Evolutionary conservation across 179 eudicot species (phyloP).

Genomic region (Silene noctiflora): DNA sequence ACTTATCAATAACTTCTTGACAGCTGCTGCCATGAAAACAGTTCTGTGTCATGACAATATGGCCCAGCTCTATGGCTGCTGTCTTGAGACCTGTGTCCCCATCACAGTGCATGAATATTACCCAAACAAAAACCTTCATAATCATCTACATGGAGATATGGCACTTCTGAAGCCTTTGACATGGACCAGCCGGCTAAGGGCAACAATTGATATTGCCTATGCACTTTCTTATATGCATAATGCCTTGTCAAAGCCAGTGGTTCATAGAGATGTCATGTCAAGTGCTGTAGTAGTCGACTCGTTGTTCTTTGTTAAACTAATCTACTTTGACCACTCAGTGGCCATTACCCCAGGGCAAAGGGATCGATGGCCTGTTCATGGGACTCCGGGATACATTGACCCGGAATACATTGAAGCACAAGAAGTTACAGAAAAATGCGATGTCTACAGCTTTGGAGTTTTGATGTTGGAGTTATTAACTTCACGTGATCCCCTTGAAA

Average conservation of each 20-base stretch:
- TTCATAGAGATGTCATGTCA: slow-evolving; percentile 28
- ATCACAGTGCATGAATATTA: slow-evolving; percentile 11
- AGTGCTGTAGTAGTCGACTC: slow-evolving; percentile 10
- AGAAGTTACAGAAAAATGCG: slow-evolving; percentile 26
- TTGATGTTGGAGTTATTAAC: slow-evolving; percentile 24
- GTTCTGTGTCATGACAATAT: slow-evolving; percentile 20
- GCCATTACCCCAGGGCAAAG: slow-evolving; percentile 25
- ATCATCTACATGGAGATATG: not conserved
- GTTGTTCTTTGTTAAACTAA: slow-evolving; percentile 12
- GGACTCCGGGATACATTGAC: slow-evolving; percentile 26
- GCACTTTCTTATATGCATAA: slow-evolving; percentile 29
- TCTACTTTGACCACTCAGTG: slow-evolving; percentile 13
- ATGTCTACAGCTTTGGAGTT: slow-evolving; percentile 30
- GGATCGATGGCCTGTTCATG: slow-evolving; percentile 22
- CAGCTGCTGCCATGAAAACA: slow-evolving; percentile 1
- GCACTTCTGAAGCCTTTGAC: not conserved
- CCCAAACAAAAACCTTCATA: slow-evolving; percentile 15
- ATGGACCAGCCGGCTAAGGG: slow-evolving; percentile 19
- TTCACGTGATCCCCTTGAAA: slow-evolving; percentile 3
- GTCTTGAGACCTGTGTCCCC: slow-evolving; percentile 23
- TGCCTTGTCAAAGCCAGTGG: slow-evolving; percentile 27
- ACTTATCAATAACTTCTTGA: slow-evolving; percentile 9
- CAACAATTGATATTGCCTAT: slow-evolving; percentile 17
- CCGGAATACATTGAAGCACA: slow-evolving; percentile 19
- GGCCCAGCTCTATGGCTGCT: slow-evolving; percentile 20